Evolutionary conservation across 257 asterid species (phyloP).

Genomic region (Voacanga thouarsii): DNA sequence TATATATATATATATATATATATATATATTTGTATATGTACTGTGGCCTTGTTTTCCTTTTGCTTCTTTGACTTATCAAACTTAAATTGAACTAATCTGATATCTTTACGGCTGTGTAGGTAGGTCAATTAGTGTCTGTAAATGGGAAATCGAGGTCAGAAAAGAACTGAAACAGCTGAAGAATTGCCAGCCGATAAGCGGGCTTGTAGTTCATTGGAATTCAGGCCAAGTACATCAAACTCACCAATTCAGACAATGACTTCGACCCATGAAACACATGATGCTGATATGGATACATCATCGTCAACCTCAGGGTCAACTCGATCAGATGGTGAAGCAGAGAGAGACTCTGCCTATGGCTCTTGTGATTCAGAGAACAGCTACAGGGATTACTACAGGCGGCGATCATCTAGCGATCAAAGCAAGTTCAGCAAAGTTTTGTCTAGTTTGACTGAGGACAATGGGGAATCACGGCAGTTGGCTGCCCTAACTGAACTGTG

Average conservation of each 20-base stretch:
- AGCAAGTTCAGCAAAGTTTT: slow-evolving; percentile 56
- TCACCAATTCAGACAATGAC: slow-evolving; percentile 51
- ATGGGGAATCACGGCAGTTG: slow-evolving; percentile 75
- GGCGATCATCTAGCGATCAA: slow-evolving; percentile 52
- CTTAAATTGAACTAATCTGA: background rate
- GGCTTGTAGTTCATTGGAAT: slow-evolving; percentile 73
- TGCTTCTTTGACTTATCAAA: background rate
- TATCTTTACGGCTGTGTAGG: slow-evolving; percentile 2
- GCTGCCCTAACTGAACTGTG: slow-evolving; percentile 87
- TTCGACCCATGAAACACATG: slow-evolving; percentile 50
- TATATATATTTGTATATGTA: background rate
- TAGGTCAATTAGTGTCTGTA: slow-evolving; percentile 10
- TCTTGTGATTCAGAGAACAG: slow-evolving; percentile 78
- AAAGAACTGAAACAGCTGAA: slow-evolving; percentile 68
- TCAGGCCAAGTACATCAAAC: slow-evolving; percentile 70
- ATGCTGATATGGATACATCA: slow-evolving; percentile 71
- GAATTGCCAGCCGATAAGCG: slow-evolving; percentile 93
- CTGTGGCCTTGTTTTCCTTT: background rate
- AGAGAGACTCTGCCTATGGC: slow-evolving; percentile 65
- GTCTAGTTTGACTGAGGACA: slow-evolving; percentile 56
- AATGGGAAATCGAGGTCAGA: slow-evolving; percentile 90
- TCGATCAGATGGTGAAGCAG: slow-evolving; percentile 70
- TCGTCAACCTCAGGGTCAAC: slow-evolving; percentile 78
- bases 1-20: too few species aligned
- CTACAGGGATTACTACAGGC: slow-evolving; percentile 54